Evolutionary conservation across 306 rosid genomes (phyloP), one percentile per base, ranked within the genome.

Genomic region (Citrullus amarus): DNA sequence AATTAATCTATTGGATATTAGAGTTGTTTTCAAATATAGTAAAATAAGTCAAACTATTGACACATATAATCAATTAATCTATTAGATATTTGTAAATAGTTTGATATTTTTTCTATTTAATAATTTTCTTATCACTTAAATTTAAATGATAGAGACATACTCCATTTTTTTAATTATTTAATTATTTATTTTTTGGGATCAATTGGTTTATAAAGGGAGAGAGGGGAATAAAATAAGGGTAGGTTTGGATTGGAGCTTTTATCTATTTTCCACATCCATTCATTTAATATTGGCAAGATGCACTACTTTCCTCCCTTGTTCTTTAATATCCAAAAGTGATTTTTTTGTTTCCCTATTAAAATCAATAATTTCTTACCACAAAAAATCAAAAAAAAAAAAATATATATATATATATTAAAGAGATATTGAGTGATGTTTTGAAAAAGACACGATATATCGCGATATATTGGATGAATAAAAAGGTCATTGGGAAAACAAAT

Each of bases 261-360:
- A 38, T 68, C 81, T 78, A 81, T 79, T 81, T 68, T 84, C 79
- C 84, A 75, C 83, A 41, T 76, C 88, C 75, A 68, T 65, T 82
- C 78, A 82, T 82, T 81, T 62, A 56, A 60, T 66, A 61, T 68
- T 56, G n/a, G 80, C 20, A 56, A 58, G 82, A 76, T 84, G 78
- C 80, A 57, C 72, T 81, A 78, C 77, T 78, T 62, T 62, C 65
- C 58, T 43, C 38, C 36, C 14, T 9, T 51, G 30, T 63, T 20
- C 34, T 51, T 82, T 32, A 56, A 78, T 4, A 55, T 44, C 41
- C 6, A 22, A 70, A 68, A 70, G 39, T 70, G 0, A 7, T 16
- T 36, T 65, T 20, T 43, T 22, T 4, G 28, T 25, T 25, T 25
- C 28, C 1, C 5, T 17, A n/a, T 43, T 53, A 15, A 9, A n/a